Percentiles rank a stretch among this genome's conserved stretches.
Conservation (phyloP, 1,139 yeast species). For the Saccharomyces hybrid region DNA sequence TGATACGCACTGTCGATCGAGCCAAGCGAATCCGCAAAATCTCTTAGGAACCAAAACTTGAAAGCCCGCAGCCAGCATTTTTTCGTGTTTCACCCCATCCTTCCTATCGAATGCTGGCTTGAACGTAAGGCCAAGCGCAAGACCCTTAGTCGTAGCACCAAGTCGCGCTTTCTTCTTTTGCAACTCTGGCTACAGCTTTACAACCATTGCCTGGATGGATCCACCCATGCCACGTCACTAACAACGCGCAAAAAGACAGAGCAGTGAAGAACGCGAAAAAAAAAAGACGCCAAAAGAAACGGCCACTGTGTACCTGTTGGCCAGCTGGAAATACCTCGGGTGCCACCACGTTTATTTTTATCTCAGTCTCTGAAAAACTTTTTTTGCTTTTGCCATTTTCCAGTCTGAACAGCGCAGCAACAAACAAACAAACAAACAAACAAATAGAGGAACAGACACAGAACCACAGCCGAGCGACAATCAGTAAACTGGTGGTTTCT, state of each 20-base stretch:
- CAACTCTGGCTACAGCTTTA: conserved; percentile 45
- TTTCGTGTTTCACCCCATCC: background rate
- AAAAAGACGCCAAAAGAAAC: conserved; percentile 87
- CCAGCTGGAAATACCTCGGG: background rate
- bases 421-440: background rate
- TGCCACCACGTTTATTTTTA: background rate
- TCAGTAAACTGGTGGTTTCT: background rate
- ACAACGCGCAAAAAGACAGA: conserved; percentile 48
- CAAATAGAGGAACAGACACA: background rate
- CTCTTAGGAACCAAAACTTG: background rate
- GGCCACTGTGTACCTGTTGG: conserved; percentile 28
- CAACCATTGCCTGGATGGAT: conserved; percentile 72
- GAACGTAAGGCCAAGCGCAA: background rate
- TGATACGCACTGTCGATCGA: background rate
- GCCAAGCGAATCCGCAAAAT: background rate
- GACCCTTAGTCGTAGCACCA: background rate
- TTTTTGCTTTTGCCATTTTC: background rate
- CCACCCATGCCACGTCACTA: conserved; percentile 88
- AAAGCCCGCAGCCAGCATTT: background rate
- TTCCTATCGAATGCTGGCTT: background rate
- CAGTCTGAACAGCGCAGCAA: background rate
- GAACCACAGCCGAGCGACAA: conserved; percentile 1
- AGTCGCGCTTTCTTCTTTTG: conserved; percentile 37
- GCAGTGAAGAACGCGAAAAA: conserved; percentile 47
- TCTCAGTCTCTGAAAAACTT: background rate